Base-by-base conservation (phyloP, 192 early-diverging fungal genomes). In the Rhizoclosmatium globosum region DNA sequence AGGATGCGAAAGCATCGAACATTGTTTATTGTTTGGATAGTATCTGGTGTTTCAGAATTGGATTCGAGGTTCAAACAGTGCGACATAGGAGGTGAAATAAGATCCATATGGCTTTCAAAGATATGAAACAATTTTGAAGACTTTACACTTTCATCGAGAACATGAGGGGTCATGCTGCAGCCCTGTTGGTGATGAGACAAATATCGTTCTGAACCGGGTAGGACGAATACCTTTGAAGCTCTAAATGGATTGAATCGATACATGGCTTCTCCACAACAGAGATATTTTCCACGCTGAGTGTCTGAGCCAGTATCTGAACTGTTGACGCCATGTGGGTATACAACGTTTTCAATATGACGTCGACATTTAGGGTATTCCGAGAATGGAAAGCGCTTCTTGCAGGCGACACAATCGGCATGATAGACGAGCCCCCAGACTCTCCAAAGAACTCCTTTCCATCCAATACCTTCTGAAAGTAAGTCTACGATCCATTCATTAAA, bases 381-480 rank as follows among this genome's bases (percentile, higher is more conserved):
- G 56, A 72, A 71, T 46, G 81, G 48, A 56, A 85, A 82, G 3
- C 50, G 41, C 43, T 64, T 17, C 47, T 64, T 44, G 68, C 85
- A 86, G 1, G 48, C 47, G 17, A 44, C n/a, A 75, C 85, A 86
- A 4, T 31, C 7, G 2, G 76, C 46, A 61, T 83, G 78, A 58
- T 86, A 60, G 38, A 83, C 23, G 9, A 77, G 48, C 17, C 80
- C 79, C 85, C 85, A 86, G 6, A 86, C 71, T 47, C 85, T 66
- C 86, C 86, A 87, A 48, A 81, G 84, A 23, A 81, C 59, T 4
- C 77, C 81, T 56, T 81, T 78, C 86, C 86, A 87, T 23, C 43
- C 42, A 2, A 50, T 13, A 41, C 72, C 48, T 3, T 48, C 41
- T 9, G 44, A 19, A 57, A 82, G 60, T 42, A 78, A 66, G 3